These are phyloP conservation scores for Schizosaccharomyces japonicus DNA, from an alignment of 805 yeast species.

Conservation along the genomic window DNA sequence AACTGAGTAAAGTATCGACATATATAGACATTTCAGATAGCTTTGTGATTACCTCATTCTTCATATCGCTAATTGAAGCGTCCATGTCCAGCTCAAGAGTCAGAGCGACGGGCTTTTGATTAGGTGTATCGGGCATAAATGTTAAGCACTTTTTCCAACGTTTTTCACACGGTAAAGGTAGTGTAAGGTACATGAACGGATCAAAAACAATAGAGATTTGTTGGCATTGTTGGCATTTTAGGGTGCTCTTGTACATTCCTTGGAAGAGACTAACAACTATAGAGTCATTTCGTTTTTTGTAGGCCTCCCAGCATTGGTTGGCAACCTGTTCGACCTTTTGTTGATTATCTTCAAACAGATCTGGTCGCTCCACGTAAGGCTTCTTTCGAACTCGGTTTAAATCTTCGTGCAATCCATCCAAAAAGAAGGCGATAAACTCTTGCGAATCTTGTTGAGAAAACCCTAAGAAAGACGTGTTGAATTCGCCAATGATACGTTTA, in stretches of 20 bases:
- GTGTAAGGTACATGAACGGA: slow-evolving; percentile 72
- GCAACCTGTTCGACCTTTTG: slow-evolving; percentile 37
- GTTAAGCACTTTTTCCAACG: slow-evolving; percentile 46
- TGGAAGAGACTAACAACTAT: slow-evolving; percentile 65
- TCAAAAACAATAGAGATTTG: slow-evolving; percentile 74
- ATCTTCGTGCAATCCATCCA: slow-evolving; percentile 84
- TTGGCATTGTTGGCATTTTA: slow-evolving; percentile 65
- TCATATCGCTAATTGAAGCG: slow-evolving; percentile 38
- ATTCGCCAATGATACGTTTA: slow-evolving; percentile 54
- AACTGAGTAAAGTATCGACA: slow-evolving; percentile 12
- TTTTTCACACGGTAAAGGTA: slow-evolving; percentile 61
- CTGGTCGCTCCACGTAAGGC: slow-evolving; percentile 76
- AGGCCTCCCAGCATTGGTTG: slow-evolving; percentile 53
- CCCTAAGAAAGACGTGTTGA: slow-evolving; percentile 54
- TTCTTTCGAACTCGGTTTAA: slow-evolving; percentile 58
- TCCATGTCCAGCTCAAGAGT: slow-evolving; percentile 54
- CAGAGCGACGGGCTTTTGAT: slow-evolving; percentile 21
- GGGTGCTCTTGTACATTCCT: slow-evolving; percentile 73
- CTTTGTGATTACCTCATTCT: slow-evolving; percentile 25
- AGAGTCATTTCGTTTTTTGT: slow-evolving; percentile 61
- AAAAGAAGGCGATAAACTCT: slow-evolving; percentile 65
- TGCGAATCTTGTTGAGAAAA: slow-evolving; percentile 83
- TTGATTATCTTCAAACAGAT: slow-evolving; percentile 32
- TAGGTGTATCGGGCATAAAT: slow-evolving; percentile 28
- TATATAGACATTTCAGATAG: slow-evolving; percentile 20